Evolutionary conservation across 2,329 filamentous ascomycete species (phyloP), one percentile per base, ranked within the genome.

Genomic region (Thielaviopsis musarum): DNA sequence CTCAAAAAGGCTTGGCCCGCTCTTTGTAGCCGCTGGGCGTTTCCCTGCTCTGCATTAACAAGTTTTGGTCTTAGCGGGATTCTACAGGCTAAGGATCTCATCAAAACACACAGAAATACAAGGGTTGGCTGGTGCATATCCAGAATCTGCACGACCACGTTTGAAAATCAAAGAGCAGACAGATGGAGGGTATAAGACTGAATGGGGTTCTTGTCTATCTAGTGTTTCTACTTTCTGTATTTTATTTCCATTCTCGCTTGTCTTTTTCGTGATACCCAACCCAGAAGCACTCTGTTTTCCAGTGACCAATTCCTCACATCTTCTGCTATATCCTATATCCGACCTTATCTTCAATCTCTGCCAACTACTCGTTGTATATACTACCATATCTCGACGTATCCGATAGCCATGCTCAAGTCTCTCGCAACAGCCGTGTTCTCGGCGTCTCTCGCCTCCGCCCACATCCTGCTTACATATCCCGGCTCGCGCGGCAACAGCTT

Each of bases 401-500:
- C 41, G 17, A 48, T 48, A 48, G 5, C 64, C 61, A 77, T 49
- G 45, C 45, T 49, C n/a, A 64, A 58, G 71, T 65, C 55, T 72
- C 34, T 70, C 66, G 10, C 71, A 69, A 34, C 52, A 34, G 41
- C 55, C 54, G 51, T 62, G 2, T 9, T 57, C 15, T 53, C 59
- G 17, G 63, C 63, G 38, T 63, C 63, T 5, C 52, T 63, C 19
- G 58, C 60, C 21, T 64, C 63, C 22, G 58, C 61, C 55, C 81
- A 84, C 66, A 80, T 77, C 1, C 76, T 85, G 64, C 80, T 85
- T 69, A 78, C 78, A 61, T 85, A 85, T 66, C 82, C 82, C 1
- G 79, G 78, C 59, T 84, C 81, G 75, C 70, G 83, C 75, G 83
- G 82, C 61, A 77, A 85, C 70, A 85, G 83, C 65, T 75, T 86